Base-by-base conservation (phyloP, 2,329 filamentous ascomycete species). In the Endocalyx cinctus region DNA sequence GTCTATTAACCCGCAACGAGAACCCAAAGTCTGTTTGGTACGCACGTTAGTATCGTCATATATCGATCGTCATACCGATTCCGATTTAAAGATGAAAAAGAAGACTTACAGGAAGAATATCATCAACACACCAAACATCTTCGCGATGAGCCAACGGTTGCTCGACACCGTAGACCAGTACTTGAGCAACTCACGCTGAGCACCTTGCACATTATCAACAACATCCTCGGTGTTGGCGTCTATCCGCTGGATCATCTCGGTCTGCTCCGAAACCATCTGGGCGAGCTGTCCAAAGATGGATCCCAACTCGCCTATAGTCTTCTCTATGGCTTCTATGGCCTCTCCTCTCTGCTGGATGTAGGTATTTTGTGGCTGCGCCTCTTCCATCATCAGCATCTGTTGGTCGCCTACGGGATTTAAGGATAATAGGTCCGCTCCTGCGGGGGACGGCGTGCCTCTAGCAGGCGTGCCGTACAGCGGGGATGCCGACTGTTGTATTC, bases 151-250 rank as follows among this genome's bases (percentile, higher is more conserved):
- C 92, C 90, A 97, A 45, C 92, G 75, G 66, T 98, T 98, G 42
- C 89, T 87, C 36, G 87, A 92, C 17, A 97, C 89, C 25, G 89
- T 76, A 17, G 79, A 84, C 90, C 92, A 98, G 64, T 97, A 98
- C 61, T 96, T 96, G 65, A 98, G 78, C 54, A 98, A 60, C 63
- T 98, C 90, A 43, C 89, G 75, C 58, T 98, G 92, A 5, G 92
- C 92, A 13, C 92, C 92, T 54, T 95, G 79, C n/a, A 98, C 90
- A 51, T 98, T 98, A 54, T 97, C 90, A 34, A 98, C 90, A 5
- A 98, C 87, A 50, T 96, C 89, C 55, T 98, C 92, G 2, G 90
- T 96, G 60, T 97, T 96, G 45, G 90, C 90, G 52, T 97, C 90
- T 54, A 96, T 96, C 31, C 90, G 75, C 63, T 97, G 87, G 46